Conservation (phyloP, 495 filamentous ascomycete species). For the Daldinia loculata region DNA sequence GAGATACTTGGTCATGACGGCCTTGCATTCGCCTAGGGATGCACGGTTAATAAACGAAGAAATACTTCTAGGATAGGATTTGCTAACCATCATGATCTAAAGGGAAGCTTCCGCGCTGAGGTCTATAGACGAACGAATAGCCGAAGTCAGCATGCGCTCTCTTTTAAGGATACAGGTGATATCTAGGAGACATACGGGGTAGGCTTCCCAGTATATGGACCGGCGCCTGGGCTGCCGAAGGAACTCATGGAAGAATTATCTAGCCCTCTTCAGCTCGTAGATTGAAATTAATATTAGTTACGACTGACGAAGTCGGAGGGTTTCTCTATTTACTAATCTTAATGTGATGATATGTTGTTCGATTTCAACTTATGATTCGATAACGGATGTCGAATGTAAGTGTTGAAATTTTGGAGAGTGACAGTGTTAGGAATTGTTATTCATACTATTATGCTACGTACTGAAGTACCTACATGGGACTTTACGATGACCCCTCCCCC, state of each 20-base stretch:
- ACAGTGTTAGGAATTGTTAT: conserved; percentile 10
- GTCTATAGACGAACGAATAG: conserved; percentile 62
- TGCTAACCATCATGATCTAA: conserved; percentile 89
- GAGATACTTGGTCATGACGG: conserved; percentile 83
- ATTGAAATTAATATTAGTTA: neutral
- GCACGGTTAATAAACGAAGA: conserved; percentile 2
- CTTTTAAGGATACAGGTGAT: conserved; percentile 1
- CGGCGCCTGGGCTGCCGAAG: conserved; percentile 82
- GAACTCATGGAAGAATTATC: conserved; percentile 55
- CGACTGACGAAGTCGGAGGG: neutral
- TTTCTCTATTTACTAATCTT: conserved; percentile 1
- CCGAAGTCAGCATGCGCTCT: conserved; percentile 11
- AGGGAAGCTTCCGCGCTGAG: conserved; percentile 94
- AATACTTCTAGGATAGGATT: conserved; percentile 13
- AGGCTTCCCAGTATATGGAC: conserved; percentile 74
- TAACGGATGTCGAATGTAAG: neutral
- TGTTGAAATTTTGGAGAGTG: conserved; percentile 20
- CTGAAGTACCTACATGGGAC: neutral
- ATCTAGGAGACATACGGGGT: conserved; percentile 68
- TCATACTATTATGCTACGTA: conserved; percentile 8
- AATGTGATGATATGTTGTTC: conserved; percentile 8
- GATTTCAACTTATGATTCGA: conserved; percentile 7
- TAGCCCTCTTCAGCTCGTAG: neutral
- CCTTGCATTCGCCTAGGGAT: conserved; percentile 85
- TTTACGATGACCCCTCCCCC: conserved; percentile 30